Evolutionary conservation across 2,329 filamentous ascomycete species (phyloP).

Genomic region (Cladosporium sp.): DNA sequence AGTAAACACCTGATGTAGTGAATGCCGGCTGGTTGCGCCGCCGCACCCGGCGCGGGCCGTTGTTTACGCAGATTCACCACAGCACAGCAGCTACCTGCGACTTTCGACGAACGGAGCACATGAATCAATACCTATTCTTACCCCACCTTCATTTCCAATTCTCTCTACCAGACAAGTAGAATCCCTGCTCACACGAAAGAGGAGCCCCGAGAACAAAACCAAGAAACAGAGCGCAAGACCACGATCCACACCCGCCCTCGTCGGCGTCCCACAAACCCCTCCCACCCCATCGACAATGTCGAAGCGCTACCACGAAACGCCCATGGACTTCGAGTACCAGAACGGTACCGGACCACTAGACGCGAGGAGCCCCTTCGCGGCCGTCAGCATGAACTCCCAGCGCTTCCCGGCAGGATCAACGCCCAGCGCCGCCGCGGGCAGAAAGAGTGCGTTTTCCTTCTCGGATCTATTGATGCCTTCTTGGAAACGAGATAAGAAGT

Average conservation of each 20-base stretch:
- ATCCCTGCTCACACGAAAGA: too few relatives aligned
- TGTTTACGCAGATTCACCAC: neutral
- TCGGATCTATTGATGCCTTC: constrained; percentile 7
- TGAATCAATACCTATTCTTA: too few relatives aligned
- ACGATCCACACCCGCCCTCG: too few relatives aligned
- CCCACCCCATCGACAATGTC: constrained; percentile 20
- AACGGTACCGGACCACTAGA: constrained; percentile 45
- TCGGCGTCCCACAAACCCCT: neutral
- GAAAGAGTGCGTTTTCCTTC: constrained; percentile 30
- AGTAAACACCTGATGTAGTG: neutral
- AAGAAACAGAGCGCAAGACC: too few relatives aligned
- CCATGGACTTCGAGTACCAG: constrained; percentile 54
- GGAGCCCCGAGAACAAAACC: too few relatives aligned
- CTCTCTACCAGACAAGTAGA: too few relatives aligned
- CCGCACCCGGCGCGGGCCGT: neutral
- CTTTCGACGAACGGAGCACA: too few relatives aligned
- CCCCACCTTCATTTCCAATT: too few relatives aligned
- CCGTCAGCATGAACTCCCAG: constrained; percentile 34
- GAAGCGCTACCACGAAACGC: constrained; percentile 39
- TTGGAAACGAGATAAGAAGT: constrained; percentile 4
- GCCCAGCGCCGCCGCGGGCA: constrained; percentile 13
- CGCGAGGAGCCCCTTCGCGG: constrained; percentile 44
- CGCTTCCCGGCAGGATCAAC: constrained; percentile 15
- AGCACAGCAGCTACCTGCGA: too few relatives aligned
- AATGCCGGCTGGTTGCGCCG: neutral